phyloP scores from a whole-genome alignment of 768 basidiomycete genomes.

The Boletellus ananiceps region DNA sequence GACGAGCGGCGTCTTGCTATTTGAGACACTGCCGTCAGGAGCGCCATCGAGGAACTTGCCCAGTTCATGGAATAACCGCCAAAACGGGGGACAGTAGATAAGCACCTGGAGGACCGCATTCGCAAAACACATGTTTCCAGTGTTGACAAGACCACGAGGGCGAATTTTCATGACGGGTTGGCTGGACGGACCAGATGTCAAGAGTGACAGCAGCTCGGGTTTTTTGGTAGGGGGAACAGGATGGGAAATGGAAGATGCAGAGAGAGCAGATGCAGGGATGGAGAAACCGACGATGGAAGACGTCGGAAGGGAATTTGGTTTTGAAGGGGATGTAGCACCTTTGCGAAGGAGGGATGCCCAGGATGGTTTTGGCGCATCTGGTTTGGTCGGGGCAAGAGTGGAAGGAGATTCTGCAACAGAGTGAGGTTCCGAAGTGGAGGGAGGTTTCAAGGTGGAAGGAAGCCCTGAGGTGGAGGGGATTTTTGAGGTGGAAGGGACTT shows the following conservation, averaged over 20 bases:
- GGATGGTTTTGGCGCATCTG: slow-evolving; percentile 50
- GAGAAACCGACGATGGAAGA: slow-evolving; percentile 75
- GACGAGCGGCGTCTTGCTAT: slow-evolving; percentile 50
- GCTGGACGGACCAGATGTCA: slow-evolving; percentile 38
- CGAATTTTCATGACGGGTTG: slow-evolving; percentile 37
- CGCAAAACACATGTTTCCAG: slow-evolving; percentile 97
- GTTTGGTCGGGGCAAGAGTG: slow-evolving; percentile 18
- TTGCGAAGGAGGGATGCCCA: slow-evolving; percentile 71
- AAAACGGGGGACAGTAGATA: slow-evolving; percentile 86
- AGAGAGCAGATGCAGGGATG: slow-evolving; percentile 46
- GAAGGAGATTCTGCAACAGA: background rate
- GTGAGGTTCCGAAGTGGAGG: background rate
- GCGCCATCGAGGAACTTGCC: slow-evolving; percentile 44
- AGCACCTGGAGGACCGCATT: slow-evolving; percentile 91
- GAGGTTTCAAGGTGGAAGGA: slow-evolving; percentile 1
- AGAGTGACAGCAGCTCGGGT: slow-evolving; percentile 50
- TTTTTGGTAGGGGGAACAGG: slow-evolving; percentile 38
- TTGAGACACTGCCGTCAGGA: slow-evolving; percentile 21
- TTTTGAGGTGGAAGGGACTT: slow-evolving; percentile 1
- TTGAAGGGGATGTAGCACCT: slow-evolving; percentile 35
- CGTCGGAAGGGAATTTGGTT: slow-evolving; percentile 53
- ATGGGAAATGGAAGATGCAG: slow-evolving; percentile 19
- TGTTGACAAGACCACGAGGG: slow-evolving; percentile 85
- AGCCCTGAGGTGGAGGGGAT: background rate
- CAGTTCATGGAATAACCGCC: slow-evolving; percentile 68